Evolutionary conservation across 768 basidiomycete species (phyloP), one percentile per base, ranked within the genome.

Genomic region (Lyophyllum semitale): DNA sequence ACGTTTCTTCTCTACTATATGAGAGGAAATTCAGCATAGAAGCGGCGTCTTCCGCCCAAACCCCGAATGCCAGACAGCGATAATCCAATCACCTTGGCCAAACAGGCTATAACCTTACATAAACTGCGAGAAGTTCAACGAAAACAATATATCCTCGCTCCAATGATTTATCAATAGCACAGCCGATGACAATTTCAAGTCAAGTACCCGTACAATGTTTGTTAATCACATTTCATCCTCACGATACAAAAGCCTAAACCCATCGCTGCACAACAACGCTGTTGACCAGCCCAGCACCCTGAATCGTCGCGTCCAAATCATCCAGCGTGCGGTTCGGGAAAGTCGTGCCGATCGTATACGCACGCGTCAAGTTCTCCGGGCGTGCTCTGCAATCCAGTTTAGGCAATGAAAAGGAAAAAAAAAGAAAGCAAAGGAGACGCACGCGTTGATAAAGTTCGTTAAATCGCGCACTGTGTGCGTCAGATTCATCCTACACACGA

Each of bases 381-480:
- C 84, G 83, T 7, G 93, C 84, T 1, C 91, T 94, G 40, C 18
- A 30, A 30, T 42, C 2, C 22, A 25, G 40, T 30, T 53, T 29
- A 57, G 30, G 5, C 33, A n/a, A 41, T 43, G 8, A 37, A 3
- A 22, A 32, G 35, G 6, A 30, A 15, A n/a, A 22, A 46, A 7
- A 43, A 15, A 8, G 40, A 41, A 38, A 50, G 18, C n/a, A 25
- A 49, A 33, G 18, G 38, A 37, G 13, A 85, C 93, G 42, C 66
- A 95, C 93, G 91, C 90, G 62, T 95, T 89, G 76, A 98, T 93
- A 66, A 93, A 95, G 62, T 78, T 84, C 55, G 93, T 77, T 48
- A 97, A 79, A 67, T 97, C 93, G 17, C 82, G 79, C 2, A 97
- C 87, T 0, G 91, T 96, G 65, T 98, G 94, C 2, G 88, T 88